Base-by-base conservation (phyloP, 805 yeast genomes). In the Zygoascus ofunaensis region DNA sequence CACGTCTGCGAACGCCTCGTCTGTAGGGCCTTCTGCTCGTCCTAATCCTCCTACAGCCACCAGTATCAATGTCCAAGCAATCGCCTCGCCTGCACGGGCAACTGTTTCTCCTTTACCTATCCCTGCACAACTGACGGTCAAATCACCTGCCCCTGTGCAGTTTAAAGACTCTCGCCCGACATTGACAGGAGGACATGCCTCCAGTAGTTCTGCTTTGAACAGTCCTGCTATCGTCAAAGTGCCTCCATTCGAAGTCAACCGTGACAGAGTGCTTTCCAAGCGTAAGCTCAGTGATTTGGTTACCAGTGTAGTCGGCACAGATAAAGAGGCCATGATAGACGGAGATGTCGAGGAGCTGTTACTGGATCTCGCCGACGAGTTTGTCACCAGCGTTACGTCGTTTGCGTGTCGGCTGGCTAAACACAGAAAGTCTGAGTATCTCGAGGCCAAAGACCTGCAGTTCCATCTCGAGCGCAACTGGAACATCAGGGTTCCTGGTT, bases 391-490 rank as follows among this genome's bases (percentile, higher is more conserved):
- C 39, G 95, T 94, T 2, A 87, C 97, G 0, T 72, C 87, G 2
- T 92, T 92, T 68, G 95, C 97, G 0, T 90, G 97, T 60, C 76
- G 94, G 44, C 70, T 92, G 52, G 97, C 99, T 19, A 92, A 92
- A 61, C 97, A 90, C 59, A 74, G 99, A 54, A 87, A 85, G 58
- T 77, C 86, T 4, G 95, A 90, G 48, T 76, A 82, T 32, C 69
- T 92, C 21, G 97, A 90, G 52, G 86, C 84, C 14, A 79, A 79
- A 54, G 99, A 92, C 61, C 76, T 94, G 42, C 97, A 92, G 62
- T 64, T 92, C 45, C 96, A 92, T 61, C 69, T 92, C 55, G 95
- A 87, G 56, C 76, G 84, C 55, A 87, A 89, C 62, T 90, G 96
- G 97, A 89, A 90, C 62, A 86, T 92, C 44, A 77, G 94, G 54